These are phyloP conservation scores for Populus nigra DNA, from an alignment of 345 rosid genomes.

Conservation along the genomic window DNA sequence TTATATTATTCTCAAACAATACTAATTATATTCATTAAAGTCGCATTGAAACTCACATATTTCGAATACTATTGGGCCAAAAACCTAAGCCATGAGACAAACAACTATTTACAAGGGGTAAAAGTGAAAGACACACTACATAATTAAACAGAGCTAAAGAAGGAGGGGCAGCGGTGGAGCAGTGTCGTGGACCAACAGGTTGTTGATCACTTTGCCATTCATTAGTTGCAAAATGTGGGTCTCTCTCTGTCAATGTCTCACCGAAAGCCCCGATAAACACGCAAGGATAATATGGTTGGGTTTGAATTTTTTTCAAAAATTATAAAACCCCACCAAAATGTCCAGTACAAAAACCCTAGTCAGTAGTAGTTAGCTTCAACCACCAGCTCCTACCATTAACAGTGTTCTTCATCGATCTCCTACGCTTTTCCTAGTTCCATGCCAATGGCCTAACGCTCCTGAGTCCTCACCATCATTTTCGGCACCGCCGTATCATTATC, in stretches of 20 bases:
- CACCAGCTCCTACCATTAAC: neutral
- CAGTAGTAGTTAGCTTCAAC: neutral
- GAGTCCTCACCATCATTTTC: no score
- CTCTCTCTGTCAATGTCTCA: constrained; percentile 33
- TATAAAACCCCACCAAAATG: neutral
- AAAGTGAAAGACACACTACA: neutral
- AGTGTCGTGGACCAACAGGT: constrained; percentile 11
- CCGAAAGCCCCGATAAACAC: constrained; percentile 43
- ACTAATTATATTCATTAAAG: neutral
- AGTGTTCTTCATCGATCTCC: neutral
- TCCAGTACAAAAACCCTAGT: constrained; percentile 1
- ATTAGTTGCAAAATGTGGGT: constrained; percentile 38
- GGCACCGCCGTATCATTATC: neutral
- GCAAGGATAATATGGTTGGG: constrained; percentile 30
- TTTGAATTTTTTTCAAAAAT: constrained; percentile 23
- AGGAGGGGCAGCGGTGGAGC: neutral
- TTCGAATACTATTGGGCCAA: neutral
- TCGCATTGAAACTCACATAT: neutral
- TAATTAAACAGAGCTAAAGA: neutral
- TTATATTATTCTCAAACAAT: no score
- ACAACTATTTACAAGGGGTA: neutral
- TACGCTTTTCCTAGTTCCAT: neutral
- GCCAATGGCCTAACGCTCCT: neutral
- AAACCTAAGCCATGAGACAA: neutral
- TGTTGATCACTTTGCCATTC: constrained; percentile 10